Percentiles rank a stretch among this genome's conserved stretches.
Conservation (phyloP, 2,329 filamentous ascomycete genomes). For the Sporothrix pseudoabietina region DNA sequence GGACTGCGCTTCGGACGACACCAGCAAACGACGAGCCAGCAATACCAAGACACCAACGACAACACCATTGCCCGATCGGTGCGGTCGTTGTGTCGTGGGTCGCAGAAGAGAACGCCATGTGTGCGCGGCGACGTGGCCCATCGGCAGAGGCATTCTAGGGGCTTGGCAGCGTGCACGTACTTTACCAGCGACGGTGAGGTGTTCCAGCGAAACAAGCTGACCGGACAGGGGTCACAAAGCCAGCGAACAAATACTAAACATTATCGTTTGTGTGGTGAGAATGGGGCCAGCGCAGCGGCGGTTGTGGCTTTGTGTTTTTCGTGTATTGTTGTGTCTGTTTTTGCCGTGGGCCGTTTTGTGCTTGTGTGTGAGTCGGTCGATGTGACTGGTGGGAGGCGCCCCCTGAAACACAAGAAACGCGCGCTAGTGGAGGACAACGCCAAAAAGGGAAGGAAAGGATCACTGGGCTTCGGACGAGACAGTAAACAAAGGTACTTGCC, state of each 20-base stretch:
- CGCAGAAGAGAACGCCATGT: conserved; percentile 3
- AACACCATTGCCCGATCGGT: conserved; percentile 15
- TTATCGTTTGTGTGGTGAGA: neutral
- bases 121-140: conserved; percentile 19
- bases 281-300: neutral
- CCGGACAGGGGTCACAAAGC: conserved; percentile 12
- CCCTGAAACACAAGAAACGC: conserved; percentile 25
- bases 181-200: conserved; percentile 14
- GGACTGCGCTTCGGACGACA: neutral
- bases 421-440: conserved; percentile 8
- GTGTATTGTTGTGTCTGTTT: neutral
- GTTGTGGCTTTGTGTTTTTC: neutral
- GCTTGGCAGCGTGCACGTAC: conserved; percentile 27
- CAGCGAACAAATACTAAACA: neutral
- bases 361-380: neutral
- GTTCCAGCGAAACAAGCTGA: neutral
- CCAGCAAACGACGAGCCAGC: neutral
- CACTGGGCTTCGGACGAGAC: neutral
- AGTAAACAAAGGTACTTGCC: neutral
- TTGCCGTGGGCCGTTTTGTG: neutral
- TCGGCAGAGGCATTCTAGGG: conserved; percentile 20
- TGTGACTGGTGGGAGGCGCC: conserved; percentile 8
- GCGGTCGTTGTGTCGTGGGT: neutral
- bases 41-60: conserved; percentile 14
- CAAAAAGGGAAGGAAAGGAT: conserved; percentile 16